phyloP scores from a whole-genome alignment of 805 yeast genomes.

The Nakazawaea anatomiae region DNA sequence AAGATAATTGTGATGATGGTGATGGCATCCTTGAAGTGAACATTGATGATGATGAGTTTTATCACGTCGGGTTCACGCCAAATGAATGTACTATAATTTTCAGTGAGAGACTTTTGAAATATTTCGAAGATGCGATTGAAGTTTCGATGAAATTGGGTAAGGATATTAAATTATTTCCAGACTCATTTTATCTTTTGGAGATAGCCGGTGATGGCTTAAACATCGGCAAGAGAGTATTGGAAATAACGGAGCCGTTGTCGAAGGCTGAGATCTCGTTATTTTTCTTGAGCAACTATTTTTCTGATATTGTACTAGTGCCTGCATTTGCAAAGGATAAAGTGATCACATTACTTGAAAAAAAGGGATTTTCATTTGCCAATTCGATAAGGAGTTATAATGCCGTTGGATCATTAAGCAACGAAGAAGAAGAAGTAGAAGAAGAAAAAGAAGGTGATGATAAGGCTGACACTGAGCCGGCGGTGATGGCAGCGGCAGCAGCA shows the following conservation, averaged over 20 bases:
- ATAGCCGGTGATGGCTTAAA: slow-evolving; percentile 55
- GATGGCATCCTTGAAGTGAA: not conserved
- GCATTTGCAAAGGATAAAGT: slow-evolving; percentile 36
- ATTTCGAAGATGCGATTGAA: slow-evolving; percentile 34
- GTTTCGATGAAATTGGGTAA: slow-evolving; percentile 27
- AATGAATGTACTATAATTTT: slow-evolving; percentile 59
- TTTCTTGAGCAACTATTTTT: slow-evolving; percentile 57
- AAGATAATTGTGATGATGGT: slow-evolving; percentile 9
- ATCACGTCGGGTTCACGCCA: slow-evolving; percentile 59
- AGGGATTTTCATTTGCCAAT: slow-evolving; percentile 38
- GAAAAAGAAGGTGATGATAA: not conserved
- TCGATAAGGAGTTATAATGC: slow-evolving; percentile 35
- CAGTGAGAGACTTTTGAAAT: slow-evolving; percentile 30
- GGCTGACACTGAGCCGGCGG: not conserved
- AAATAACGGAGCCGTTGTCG: slow-evolving; percentile 54
- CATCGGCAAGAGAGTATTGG: slow-evolving; percentile 48
- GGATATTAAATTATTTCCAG: slow-evolving; percentile 34
- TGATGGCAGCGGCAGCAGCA: not conserved
- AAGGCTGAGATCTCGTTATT: slow-evolving; percentile 51
- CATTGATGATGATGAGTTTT: slow-evolving; percentile 34
- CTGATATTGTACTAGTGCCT: slow-evolving; percentile 61
- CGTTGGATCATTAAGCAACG: not conserved
- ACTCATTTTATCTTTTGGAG: slow-evolving; percentile 46
- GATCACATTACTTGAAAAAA: slow-evolving; percentile 34
- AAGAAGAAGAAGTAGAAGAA: not conserved